Conservation (phyloP, 768 basidiomycete species). For the Austroboletus eburneus region DNA sequence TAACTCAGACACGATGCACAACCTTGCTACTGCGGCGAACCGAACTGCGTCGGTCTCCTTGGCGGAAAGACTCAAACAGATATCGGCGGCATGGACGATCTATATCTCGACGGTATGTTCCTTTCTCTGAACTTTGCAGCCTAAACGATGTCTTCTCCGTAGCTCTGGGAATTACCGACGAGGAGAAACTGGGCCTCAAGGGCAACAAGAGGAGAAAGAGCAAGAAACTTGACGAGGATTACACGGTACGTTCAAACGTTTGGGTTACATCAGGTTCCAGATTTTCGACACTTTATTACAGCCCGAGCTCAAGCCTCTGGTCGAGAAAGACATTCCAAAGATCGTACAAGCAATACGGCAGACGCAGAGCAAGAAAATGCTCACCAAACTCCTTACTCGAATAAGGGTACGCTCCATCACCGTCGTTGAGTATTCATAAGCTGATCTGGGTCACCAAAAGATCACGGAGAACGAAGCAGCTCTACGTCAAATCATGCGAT, state of each 20-base stretch:
- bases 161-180: conserved; percentile 94
- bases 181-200: conserved; percentile 79
- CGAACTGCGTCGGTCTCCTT: conserved; percentile 92
- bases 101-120: conserved; percentile 79
- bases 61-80: conserved; percentile 99
- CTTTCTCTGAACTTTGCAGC: background rate
- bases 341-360: conserved; percentile 90
- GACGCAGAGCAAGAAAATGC: conserved; percentile 75
- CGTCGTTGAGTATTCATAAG: background rate
- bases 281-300: conserved; percentile 27
- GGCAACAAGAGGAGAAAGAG: conserved; percentile 86
- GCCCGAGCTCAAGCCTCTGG: conserved; percentile 75
- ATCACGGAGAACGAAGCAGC: conserved; percentile 80
- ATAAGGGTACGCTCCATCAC: conserved; percentile 56
- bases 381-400: conserved; percentile 78
- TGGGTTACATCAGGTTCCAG: background rate
- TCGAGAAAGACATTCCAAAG: conserved; percentile 80
- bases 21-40: conserved; percentile 90
- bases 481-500: conserved; percentile 79
- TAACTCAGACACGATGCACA: conserved; percentile 82
- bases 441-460: conserved; percentile 37
- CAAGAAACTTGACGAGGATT: conserved; percentile 94
- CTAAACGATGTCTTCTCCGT: background rate
- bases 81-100: conserved; percentile 88
- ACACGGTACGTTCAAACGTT: conserved; percentile 50